Evolutionary conservation across 73 alveolate genomes (phyloP), one percentile per base, ranked within the genome.

Genomic region (Blepharisma japonicum): DNA sequence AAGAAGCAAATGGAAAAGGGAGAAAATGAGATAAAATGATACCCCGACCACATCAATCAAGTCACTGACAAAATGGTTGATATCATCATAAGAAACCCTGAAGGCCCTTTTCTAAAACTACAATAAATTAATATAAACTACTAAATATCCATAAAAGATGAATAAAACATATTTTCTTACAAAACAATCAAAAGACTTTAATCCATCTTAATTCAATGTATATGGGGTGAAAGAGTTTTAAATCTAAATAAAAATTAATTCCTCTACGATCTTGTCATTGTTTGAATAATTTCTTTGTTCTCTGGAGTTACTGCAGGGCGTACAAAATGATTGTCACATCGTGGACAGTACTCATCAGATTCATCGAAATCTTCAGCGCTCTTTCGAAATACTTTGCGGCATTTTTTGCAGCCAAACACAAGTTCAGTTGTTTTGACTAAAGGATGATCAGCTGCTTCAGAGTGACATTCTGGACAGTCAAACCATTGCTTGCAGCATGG

Each of bases 381-480:
- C 80, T 92, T 92, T 49, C 98, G 85, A 81, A 92, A 92, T 55
- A 81, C 94, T 80, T 92, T 92, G 81, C 89, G 91, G 87, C 98
- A 92, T 71, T 87, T 91, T 82, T 92, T 92, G 85, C 98, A 92
- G 68, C 91, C 94, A 47, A 92, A 80, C 5, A 84, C 92, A 83
- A 92, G 87, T 56, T 92, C 98, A 53, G 78, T 55, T 51, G 85
- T 49, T 72, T 81, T 90, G 51, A 8, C 45, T 20, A 92, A 55
- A 14, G 89, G 93, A 77, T 92, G 98, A 79, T 87, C 93, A 72
- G 86, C 85, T 14, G 78, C 11, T 79, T 90, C 98, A 20, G 85
- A 86, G 77, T 92, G 98, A 79, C 98, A 92, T 77, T 87, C 94
- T 9, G 98, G 90, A 82, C 98, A 92, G 79, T 92, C 98, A 79